Evolutionary conservation across 345 rosid species (phyloP), one percentile per base, ranked within the genome.

Genomic region (Eucalyptus polyanthemos): DNA sequence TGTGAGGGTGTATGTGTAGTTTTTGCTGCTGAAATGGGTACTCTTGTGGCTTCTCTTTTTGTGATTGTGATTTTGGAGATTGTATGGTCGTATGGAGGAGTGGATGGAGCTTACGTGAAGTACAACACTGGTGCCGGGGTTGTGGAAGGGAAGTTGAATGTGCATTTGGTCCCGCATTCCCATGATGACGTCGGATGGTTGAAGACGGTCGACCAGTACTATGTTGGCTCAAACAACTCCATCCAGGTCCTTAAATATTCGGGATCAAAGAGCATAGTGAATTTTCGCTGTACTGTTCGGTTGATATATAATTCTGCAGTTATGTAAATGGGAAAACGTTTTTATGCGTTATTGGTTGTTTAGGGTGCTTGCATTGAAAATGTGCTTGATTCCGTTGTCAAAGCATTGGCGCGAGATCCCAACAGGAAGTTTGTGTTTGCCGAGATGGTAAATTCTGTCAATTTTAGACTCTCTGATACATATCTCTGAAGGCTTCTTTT

Each of bases 101-200:
- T 90, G 42, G 80, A 62, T 85, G 95, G 97, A 4, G 92, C 87
- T 11, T 92, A 93, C 90, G 88, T 94, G 87, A 94, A 93, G 91
- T 97, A 96, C 92, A 91, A 90, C 29, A 95, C 98, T 22, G 93
- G 92, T 25, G 94, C 93, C 86, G 89, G 93, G 65, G 91, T 93
- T 50, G 95, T 96, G 49, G 92, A 92, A 1, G 98, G 95, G 19
- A 97, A 96, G 91, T 89, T 95, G 50, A 95, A 96, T 87, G 97
- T 97, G 89, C 99, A 97, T 92, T 93, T 97, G 92, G 98, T 97
- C 81, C 92, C 98, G 11, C 99, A 97, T 91, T 92, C 98, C 3
- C 98, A 97, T 90, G 98, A 96, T 34, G 99, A 97, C 67, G 97
- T 95, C 86, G 98, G 97, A 14, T 96, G 98, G 99, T 90, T 96